These are phyloP conservation scores for Alternaria postmessia DNA, from an alignment of 2,329 filamentous ascomycete genomes.

Conservation along the genomic window DNA sequence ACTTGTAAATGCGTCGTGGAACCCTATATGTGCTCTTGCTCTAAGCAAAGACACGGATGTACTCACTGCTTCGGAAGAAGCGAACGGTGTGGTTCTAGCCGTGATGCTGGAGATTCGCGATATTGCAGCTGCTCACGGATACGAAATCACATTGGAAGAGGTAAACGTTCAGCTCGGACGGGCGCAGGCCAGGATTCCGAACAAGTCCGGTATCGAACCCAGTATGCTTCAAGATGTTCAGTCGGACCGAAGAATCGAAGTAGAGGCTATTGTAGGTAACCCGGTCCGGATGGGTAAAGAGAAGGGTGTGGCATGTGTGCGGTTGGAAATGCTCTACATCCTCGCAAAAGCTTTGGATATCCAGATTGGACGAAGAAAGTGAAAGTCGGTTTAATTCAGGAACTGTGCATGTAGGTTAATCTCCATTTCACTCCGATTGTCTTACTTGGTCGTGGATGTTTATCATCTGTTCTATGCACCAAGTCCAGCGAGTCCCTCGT, in stretches of 20 bases:
- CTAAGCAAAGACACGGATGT: constrained; percentile 62
- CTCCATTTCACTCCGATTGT: neutral
- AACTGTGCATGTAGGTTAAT: neutral
- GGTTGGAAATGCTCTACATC: constrained; percentile 57
- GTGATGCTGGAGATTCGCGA: constrained; percentile 58
- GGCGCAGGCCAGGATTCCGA: constrained; percentile 48
- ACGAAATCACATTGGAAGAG: constrained; percentile 49
- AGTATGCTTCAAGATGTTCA: constrained; percentile 61
- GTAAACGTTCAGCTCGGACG: constrained; percentile 51
- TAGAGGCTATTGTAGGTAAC: constrained; percentile 62
- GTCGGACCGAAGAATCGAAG: constrained; percentile 54
- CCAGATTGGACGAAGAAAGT: constrained; percentile 30
- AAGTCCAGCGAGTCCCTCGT: neutral
- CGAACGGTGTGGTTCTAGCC: constrained; percentile 49
- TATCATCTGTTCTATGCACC: neutral
- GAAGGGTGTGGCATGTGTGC: constrained; percentile 52
- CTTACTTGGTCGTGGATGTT: neutral
- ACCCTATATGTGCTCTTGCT: constrained; percentile 66
- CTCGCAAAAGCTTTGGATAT: constrained; percentile 55
- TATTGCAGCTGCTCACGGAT: constrained; percentile 54
- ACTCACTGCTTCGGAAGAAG: constrained; percentile 52
- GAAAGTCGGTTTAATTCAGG: neutral
- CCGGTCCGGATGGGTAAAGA: constrained; percentile 53
- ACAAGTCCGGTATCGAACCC: constrained; percentile 54
- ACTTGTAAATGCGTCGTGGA: constrained; percentile 68